Conservation (phyloP, 352 stramenopile species). For the Poterioochromonas sp. region DNA sequence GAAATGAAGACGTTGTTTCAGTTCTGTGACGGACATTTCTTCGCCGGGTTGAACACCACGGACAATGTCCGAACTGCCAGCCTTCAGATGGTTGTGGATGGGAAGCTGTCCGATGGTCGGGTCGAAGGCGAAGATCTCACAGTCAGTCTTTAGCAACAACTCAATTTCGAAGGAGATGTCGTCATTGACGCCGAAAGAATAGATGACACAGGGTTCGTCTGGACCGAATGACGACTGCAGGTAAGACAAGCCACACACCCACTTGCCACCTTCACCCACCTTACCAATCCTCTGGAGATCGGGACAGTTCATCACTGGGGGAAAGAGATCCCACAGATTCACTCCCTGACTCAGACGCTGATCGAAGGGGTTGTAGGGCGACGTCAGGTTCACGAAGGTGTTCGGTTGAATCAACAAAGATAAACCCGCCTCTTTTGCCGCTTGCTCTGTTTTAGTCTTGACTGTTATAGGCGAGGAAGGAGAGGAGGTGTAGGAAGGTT, state of each 20-base stretch:
- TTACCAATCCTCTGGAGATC: constrained; percentile 34
- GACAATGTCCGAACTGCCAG: too few relatives aligned
- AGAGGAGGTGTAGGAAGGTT: too few relatives aligned
- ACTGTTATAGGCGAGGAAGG: too few relatives aligned
- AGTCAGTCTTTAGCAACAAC: constrained; percentile 21
- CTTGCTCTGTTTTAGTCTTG: too few relatives aligned
- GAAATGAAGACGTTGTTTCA: constrained; percentile 31
- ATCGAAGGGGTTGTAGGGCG: too few relatives aligned
- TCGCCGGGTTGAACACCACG: background rate
- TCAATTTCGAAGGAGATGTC: constrained; percentile 37
- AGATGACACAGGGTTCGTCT: constrained; percentile 35
- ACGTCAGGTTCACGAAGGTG: too few relatives aligned
- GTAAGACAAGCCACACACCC: constrained; percentile 35
- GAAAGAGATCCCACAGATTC: constrained; percentile 38
- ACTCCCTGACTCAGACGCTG: too few relatives aligned
- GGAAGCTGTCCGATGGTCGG: constrained; percentile 36
- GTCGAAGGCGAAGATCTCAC: constrained; percentile 36
- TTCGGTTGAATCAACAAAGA: too few relatives aligned
- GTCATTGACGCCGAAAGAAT: constrained; percentile 35
- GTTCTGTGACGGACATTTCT: background rate
- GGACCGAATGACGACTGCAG: too few relatives aligned
- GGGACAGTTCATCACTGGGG: constrained; percentile 33
- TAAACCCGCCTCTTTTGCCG: too few relatives aligned
- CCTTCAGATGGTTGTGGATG: constrained; percentile 26
- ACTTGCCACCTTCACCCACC: constrained; percentile 38